Conservation (phyloP, 2,329 filamentous ascomycete species). For the Pseudocercospora eumusae region DNA sequence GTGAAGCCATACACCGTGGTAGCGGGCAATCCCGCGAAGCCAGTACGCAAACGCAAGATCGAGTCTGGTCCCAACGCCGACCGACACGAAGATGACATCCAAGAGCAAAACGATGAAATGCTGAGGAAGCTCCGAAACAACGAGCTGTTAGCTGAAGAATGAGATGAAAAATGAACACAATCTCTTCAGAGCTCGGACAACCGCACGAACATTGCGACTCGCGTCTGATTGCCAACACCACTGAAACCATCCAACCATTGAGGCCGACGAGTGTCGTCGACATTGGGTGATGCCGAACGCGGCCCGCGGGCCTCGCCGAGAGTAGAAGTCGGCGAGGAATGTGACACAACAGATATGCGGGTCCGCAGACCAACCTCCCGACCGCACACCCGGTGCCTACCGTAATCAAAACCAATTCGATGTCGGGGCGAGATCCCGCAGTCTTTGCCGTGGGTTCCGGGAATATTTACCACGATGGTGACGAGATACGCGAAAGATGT, state of each 20-base stretch:
- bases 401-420: neutral
- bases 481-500: neutral
- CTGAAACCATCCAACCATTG: neutral
- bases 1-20: conserved; percentile 51
- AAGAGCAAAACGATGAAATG: conserved; percentile 35
- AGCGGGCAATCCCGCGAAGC: conserved; percentile 48
- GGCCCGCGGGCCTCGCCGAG: neutral
- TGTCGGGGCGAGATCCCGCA: neutral
- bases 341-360: conserved; percentile 1
- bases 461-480: neutral
- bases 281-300: neutral
- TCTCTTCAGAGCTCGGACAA: neutral
- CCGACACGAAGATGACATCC: conserved; percentile 30
- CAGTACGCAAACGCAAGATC: conserved; percentile 31
- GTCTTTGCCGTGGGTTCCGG: neutral
- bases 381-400: neutral
- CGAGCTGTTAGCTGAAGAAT: conserved; percentile 16
- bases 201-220: neutral
- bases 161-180: neutral
- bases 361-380: neutral
- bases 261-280: neutral
- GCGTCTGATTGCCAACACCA: neutral
- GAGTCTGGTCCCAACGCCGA: conserved; percentile 31
- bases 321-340: neutral
- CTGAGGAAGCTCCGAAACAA: conserved; percentile 22